Evolutionary conservation across 768 basidiomycete genomes (phyloP), one percentile per base, ranked within the genome.

Genomic region (Amyloporia xantha): DNA sequence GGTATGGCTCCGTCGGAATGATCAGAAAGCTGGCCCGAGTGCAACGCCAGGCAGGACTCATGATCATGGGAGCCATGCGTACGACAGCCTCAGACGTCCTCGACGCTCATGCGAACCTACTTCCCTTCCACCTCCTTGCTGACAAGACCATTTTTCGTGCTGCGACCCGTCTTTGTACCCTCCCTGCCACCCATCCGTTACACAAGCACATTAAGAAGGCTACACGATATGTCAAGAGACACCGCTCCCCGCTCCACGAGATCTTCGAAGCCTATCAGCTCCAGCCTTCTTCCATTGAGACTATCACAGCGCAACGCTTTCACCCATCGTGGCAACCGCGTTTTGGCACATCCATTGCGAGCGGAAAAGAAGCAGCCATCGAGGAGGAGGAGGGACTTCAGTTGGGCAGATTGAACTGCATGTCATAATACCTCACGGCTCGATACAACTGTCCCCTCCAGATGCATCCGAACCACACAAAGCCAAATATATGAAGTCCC

Each of bases 41-140:
- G 2, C 65, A 66, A 30, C 21, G 62, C 15, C 38, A 56, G 12
- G 62, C 59, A 1, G 46, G 49, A 0, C 1, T 62, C 0, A 27
- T 36, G 6, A 60, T 61, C 7, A 55, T 56, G 4, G 61, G 63
- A 7, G 61, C 55, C 1, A 49, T 65, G 53, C 35, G 49, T 2
- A 41, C 62, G 9, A 59, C 64, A 0, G 51, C 62, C 0, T 56
- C 49, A 0, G 61, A 65, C 47, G 19, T 54, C 1, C 41, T 64
- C 0, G 53, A 60, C 11, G 52, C 48, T 0, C 64, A 65, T 36
- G 51, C 54, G 0, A 26, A 54, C 37, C 38, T 60, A 2, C 50
- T 52, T 1, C 62, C 63, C 1, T 28, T 63, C 24, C 47, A 33
- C 11, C 39, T 59, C 0, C 47, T 55, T 15, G 30, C 63, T 5